Percentiles rank a stretch among this genome's conserved stretches.
Conservation (phyloP, 345 rosid species). For the Combretum micranthum region DNA sequence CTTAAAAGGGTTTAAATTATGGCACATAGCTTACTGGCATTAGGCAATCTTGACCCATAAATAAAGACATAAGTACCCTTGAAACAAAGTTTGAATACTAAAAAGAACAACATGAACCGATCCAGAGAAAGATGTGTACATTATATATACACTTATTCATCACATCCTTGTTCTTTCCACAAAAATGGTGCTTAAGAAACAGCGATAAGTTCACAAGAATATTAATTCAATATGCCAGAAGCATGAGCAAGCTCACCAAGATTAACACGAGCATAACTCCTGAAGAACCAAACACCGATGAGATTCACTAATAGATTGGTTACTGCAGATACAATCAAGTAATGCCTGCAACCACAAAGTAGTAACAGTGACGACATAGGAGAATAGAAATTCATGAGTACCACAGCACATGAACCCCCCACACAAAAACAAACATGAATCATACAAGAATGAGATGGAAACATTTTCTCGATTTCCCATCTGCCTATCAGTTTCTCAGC, state of each 20-base stretch:
- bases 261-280: conserved; percentile 87
- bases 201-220: too few species aligned
- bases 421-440: too few species aligned
- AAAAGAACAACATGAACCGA: too few species aligned
- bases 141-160: too few species aligned
- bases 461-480: too few species aligned
- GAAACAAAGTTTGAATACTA: not conserved
- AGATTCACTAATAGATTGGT: conserved; percentile 89
- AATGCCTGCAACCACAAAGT: conserved; percentile 58
- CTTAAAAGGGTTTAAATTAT: not conserved
- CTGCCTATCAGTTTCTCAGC: too few species aligned
- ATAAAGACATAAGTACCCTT: not conserved
- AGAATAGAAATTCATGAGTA: too few species aligned
- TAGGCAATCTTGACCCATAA: not conserved
- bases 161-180: too few species aligned
- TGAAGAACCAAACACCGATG: conserved; percentile 96
- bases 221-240: not conserved
- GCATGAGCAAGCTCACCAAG: conserved; percentile 48
- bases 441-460: too few species aligned
- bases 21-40: not conserved
- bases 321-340: conserved; percentile 94
- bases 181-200: too few species aligned
- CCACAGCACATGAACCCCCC: too few species aligned
- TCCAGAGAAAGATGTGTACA: too few species aligned
- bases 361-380: not conserved